These are phyloP conservation scores for Strobilomyces dryophilus DNA, from an alignment of 768 basidiomycete species.

Conservation along the genomic window DNA sequence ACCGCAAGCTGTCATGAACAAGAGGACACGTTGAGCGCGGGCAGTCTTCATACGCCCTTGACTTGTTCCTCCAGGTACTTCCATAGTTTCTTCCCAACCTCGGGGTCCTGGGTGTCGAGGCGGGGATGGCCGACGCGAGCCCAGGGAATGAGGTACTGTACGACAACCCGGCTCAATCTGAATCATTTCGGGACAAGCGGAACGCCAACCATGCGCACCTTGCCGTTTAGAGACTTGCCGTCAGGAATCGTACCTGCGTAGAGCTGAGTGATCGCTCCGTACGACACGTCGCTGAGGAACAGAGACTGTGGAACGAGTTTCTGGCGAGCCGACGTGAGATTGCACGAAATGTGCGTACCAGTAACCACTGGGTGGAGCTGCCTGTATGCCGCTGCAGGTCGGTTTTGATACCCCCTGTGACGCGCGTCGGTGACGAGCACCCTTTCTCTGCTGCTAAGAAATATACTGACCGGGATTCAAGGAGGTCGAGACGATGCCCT, in stretches of 20 bases:
- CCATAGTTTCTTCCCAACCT: slow-evolving; percentile 39
- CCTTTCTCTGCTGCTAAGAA: not conserved
- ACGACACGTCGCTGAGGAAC: slow-evolving; percentile 28
- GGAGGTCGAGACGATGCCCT: slow-evolving; percentile 42
- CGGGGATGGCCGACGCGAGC: slow-evolving; percentile 34
- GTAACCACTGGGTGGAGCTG: not conserved
- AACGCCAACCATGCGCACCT: slow-evolving; percentile 27
- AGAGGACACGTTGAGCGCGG: too few species aligned
- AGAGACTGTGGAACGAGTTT: not conserved
- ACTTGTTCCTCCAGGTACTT: slow-evolving; percentile 45
- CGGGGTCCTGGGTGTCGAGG: slow-evolving; percentile 32
- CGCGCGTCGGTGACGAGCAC: too few species aligned
- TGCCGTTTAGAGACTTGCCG: slow-evolving; percentile 40
- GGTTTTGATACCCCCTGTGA: slow-evolving; percentile 15
- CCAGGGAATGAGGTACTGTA: slow-evolving; percentile 47
- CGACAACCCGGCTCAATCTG: not conserved
- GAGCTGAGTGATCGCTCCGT: slow-evolving; percentile 47
- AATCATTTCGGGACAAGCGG: not conserved
- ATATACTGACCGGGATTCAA: slow-evolving; percentile 37
- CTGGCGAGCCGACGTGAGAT: not conserved
- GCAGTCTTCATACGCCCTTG: slow-evolving; percentile 12
- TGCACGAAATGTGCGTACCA: slow-evolving; percentile 3
- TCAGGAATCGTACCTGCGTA: slow-evolving; percentile 46
- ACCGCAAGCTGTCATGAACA: too few species aligned
- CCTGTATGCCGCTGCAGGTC: slow-evolving; percentile 20